Evolutionary conservation across 1,284 basidiomycete species (phyloP).

Genomic region (Stygiomarasmius scandens): DNA sequence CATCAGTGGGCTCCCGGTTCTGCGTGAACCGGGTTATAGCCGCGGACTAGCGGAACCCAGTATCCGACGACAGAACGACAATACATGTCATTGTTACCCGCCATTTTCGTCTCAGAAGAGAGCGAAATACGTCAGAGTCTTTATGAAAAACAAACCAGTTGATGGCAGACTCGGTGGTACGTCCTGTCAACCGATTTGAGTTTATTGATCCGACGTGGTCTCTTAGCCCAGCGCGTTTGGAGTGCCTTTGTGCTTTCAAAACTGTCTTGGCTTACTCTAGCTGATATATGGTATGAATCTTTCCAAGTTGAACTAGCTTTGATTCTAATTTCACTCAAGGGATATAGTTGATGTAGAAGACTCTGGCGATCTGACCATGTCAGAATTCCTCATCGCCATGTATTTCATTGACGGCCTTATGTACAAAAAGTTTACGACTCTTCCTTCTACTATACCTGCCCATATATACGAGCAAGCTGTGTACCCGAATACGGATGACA

Average conservation of each 20-base stretch:
- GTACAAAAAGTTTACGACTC: not conserved
- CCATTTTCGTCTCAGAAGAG: not conserved
- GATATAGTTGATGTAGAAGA: not conserved
- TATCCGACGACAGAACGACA: not conserved
- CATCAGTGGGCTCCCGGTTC: not conserved
- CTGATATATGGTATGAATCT: not conserved
- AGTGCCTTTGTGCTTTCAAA: not conserved
- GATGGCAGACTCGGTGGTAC: not conserved
- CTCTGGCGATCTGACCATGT: not conserved
- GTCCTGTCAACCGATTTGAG: too few relatives aligned
- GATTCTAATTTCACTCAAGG: not conserved
- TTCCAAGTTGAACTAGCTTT: not conserved
- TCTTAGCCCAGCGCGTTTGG: not conserved
- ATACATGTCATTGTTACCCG: not conserved
- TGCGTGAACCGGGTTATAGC: not conserved
- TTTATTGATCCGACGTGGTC: too few relatives aligned
- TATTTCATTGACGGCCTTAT: conserved; percentile 1
- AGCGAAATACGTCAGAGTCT: not conserved
- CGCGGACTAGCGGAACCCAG: too few relatives aligned
- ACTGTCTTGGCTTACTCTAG: not conserved
- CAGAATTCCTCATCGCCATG: not conserved
- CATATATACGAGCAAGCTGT: not conserved
- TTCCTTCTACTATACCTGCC: not conserved
- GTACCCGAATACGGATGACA: too few relatives aligned
- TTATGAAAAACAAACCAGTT: not conserved